These are phyloP conservation scores for Stevia rebaudiana DNA, from an alignment of 140 eudicot genomes.

Conservation along the genomic window DNA sequence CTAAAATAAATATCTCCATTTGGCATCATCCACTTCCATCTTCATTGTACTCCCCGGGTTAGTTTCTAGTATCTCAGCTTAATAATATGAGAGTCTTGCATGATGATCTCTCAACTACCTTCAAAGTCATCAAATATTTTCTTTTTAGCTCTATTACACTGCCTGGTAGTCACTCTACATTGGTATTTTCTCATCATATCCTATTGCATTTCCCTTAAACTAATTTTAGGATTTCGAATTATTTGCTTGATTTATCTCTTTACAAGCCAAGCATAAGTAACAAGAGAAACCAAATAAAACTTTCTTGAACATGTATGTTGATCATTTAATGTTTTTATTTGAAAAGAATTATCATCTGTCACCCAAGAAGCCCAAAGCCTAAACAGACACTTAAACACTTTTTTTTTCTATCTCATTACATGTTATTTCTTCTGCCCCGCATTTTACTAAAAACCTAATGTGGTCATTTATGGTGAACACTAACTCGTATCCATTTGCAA, in stretches of 20 bases:
- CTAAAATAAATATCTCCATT: background rate
- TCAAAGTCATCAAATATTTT: background rate
- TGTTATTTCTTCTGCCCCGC: background rate
- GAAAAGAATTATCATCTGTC: background rate
- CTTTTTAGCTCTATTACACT: background rate
- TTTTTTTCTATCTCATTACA: background rate
- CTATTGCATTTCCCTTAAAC: background rate
- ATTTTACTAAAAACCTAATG: background rate
- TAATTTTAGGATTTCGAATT: background rate
- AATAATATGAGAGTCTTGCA: background rate
- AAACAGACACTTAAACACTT: background rate
- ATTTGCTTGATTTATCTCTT: background rate
- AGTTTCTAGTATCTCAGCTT: background rate
- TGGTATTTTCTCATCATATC: background rate
- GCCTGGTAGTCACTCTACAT: background rate
- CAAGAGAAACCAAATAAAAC: background rate
- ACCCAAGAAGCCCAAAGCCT: background rate
- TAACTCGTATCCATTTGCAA: background rate
- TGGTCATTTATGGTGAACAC: background rate
- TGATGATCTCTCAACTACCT: background rate
- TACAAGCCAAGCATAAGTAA: background rate
- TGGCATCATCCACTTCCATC: background rate
- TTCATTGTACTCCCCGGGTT: background rate
- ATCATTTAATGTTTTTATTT: background rate
- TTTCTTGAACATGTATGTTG: background rate